These are phyloP conservation scores for Lactarius vividus DNA, from an alignment of 768 basidiomycete genomes.

Conservation along the genomic window DNA sequence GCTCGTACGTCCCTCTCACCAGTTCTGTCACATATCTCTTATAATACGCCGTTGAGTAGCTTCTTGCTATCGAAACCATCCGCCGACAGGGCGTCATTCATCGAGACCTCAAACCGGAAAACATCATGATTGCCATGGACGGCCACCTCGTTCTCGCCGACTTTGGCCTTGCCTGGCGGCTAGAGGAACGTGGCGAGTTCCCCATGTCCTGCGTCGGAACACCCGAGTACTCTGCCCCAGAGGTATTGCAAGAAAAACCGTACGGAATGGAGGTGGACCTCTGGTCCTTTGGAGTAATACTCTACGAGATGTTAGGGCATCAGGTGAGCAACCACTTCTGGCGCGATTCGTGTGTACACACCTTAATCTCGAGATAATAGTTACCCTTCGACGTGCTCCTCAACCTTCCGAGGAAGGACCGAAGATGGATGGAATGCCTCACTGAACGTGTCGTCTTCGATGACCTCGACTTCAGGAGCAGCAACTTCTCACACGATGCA, in stretches of 20 bases:
- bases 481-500: slow-evolving; percentile 3
- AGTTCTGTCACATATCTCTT: not conserved
- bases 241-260: slow-evolving; percentile 10
- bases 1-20: slow-evolving; percentile 10
- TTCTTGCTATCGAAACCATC: slow-evolving; percentile 21
- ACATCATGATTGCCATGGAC: slow-evolving; percentile 16
- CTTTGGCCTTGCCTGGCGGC: slow-evolving; percentile 18
- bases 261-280: slow-evolving; percentile 64
- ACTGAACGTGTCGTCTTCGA: not conserved
- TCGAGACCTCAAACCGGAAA: slow-evolving; percentile 23
- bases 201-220: slow-evolving; percentile 5
- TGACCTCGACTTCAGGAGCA: not conserved
- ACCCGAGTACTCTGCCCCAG: slow-evolving; percentile 18
- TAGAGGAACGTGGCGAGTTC: slow-evolving; percentile 4
- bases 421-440: not conserved
- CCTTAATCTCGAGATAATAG: not conserved
- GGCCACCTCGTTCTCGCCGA: slow-evolving; percentile 21
- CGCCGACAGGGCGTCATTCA: slow-evolving; percentile 18
- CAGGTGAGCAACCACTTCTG: not conserved
- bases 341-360: no score
- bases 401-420: slow-evolving; percentile 5
- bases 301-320: slow-evolving; percentile 73
- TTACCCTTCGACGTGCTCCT: slow-evolving; percentile 7
- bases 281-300: slow-evolving; percentile 95
- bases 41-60: not conserved